These are phyloP conservation scores for Candida gorgasii DNA, from an alignment of 805 yeast genomes.

Conservation along the genomic window DNA sequence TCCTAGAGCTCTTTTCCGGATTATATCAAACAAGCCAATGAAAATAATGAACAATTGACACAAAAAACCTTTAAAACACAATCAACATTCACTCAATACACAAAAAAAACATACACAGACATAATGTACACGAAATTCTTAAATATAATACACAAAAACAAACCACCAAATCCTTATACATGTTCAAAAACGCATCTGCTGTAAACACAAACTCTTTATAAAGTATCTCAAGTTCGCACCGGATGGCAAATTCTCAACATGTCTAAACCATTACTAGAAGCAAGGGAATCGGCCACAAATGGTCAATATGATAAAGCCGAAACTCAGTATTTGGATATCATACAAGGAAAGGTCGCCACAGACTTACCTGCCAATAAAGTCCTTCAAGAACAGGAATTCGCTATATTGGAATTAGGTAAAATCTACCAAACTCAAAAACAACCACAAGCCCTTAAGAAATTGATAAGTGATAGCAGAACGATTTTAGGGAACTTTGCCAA, in stretches of 20 bases:
- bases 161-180: too few species aligned
- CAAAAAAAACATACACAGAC: too few species aligned
- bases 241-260: constrained; percentile 2
- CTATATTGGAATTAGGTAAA: constrained; percentile 75
- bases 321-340: constrained; percentile 51
- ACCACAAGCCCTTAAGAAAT: constrained; percentile 52
- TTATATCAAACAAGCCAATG: too few species aligned
- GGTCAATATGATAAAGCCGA: constrained; percentile 62
- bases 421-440: constrained; percentile 56
- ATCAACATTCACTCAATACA: too few species aligned
- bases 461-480: constrained; percentile 67
- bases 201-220: too few species aligned
- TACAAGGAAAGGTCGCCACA: constrained; percentile 15
- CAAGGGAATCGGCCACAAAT: constrained; percentile 56
- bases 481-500: constrained; percentile 84
- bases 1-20: too few species aligned
- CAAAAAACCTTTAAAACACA: too few species aligned
- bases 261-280: constrained; percentile 45
- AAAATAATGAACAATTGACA: too few species aligned
- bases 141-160: too few species aligned
- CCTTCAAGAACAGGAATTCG: constrained; percentile 55
- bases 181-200: too few species aligned
- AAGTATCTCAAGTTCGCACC: background rate
- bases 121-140: too few species aligned
- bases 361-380: constrained; percentile 19